Percentiles rank a stretch among this genome's conserved stretches.
These are phyloP conservation scores for Tephrocybe sp. DNA, from an alignment of 768 basidiomycete genomes.

Conservation along the genomic window DNA sequence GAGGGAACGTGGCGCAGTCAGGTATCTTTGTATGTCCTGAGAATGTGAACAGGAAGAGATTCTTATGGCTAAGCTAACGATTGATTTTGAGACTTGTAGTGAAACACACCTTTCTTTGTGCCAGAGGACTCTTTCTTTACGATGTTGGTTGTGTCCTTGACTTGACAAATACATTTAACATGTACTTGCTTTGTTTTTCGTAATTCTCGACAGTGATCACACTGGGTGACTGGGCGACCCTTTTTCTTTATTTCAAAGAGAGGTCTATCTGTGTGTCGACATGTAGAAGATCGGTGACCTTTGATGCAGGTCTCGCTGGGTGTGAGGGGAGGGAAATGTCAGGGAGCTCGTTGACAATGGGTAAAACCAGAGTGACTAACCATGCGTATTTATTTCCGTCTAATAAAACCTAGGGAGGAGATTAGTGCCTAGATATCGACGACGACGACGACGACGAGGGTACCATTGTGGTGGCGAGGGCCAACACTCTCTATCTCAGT, in stretches of 20 bases:
- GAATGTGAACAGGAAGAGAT: conserved; percentile 19
- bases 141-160: conserved; percentile 53
- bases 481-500: no score
- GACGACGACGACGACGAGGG: no score
- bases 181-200: conserved; percentile 86
- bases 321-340: not conserved
- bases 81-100: conserved; percentile 8
- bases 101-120: conserved; percentile 64
- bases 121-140: conserved; percentile 19
- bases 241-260: conserved; percentile 93
- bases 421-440: no score
- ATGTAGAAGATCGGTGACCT: conserved; percentile 87
- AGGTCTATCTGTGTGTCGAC: conserved; percentile 84
- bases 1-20: conserved; percentile 75
- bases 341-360: no score
- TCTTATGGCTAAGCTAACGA: conserved; percentile 47
- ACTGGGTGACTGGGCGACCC: conserved; percentile 89
- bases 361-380: no score
- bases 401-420: conserved; percentile 76
- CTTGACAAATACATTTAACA: conserved; percentile 82
- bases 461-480: no score
- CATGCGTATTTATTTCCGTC: conserved; percentile 81
- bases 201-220: conserved; percentile 81
- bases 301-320: conserved; percentile 89
- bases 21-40: conserved; percentile 58